Percentiles rank a stretch among this genome's conserved stretches.
Conservation (phyloP, 2,329 filamentous ascomycete species). For the Xylaria sp. region DNA sequence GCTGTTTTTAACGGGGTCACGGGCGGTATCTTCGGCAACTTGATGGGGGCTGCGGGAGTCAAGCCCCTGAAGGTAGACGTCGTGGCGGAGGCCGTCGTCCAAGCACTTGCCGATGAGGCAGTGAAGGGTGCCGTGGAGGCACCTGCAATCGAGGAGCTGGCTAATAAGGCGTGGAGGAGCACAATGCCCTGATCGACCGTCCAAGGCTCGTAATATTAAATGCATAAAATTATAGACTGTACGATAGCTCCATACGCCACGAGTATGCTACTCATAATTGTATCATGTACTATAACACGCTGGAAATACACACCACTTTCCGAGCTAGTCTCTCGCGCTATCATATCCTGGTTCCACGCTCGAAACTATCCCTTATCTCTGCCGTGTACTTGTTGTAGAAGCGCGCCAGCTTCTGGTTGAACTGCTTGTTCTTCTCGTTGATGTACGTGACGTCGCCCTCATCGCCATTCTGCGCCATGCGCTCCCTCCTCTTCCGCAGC, state of each 20-base stretch:
- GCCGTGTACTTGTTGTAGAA: slow-evolving; percentile 99
- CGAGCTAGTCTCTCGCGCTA: slow-evolving; percentile 31
- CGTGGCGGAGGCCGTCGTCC: slow-evolving; percentile 89
- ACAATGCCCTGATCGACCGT: slow-evolving; percentile 74
- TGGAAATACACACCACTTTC: slow-evolving; percentile 27
- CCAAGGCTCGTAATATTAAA: slow-evolving; percentile 35
- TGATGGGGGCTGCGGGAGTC: slow-evolving; percentile 84
- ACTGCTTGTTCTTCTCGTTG: slow-evolving; percentile 99
- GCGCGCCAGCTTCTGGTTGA: slow-evolving; percentile 94
- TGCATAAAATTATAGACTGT: slow-evolving; percentile 46
- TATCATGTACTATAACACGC: slow-evolving; percentile 12
- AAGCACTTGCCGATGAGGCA: slow-evolving; percentile 80
- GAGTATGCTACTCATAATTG: slow-evolving; percentile 18
- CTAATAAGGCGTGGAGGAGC: slow-evolving; percentile 86
- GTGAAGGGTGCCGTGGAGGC: slow-evolving; percentile 82
- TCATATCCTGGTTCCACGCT: slow-evolving; percentile 95
- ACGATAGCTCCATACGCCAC: slow-evolving; percentile 41
- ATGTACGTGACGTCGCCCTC: slow-evolving; percentile 97
- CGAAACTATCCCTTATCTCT: slow-evolving; percentile 97
- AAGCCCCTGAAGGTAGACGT: slow-evolving; percentile 90
- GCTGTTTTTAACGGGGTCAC: slow-evolving; percentile 81
- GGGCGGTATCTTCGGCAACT: slow-evolving; percentile 76
- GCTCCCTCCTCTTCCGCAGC: slow-evolving; percentile 85
- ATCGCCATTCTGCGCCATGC: slow-evolving; percentile 81
- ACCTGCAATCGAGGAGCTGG: slow-evolving; percentile 82